Percentiles rank a stretch among this genome's conserved stretches.
Evolutionary conservation across 2,329 filamentous ascomycete species (phyloP).

Genomic region (Cladosporium sp.): DNA sequence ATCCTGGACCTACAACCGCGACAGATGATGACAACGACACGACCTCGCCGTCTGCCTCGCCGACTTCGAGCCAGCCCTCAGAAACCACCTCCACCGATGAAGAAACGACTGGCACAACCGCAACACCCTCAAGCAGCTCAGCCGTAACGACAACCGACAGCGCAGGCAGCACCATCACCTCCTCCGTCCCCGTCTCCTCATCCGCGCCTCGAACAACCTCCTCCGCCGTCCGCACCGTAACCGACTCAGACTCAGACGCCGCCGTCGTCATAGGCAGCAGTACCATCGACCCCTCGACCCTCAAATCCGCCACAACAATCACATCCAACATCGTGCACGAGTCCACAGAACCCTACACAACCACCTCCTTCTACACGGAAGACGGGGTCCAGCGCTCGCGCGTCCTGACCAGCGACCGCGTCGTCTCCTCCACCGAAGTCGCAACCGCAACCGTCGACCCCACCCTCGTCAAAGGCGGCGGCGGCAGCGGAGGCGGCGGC

Average conservation of each 20-base stretch:
- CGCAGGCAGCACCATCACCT: constrained; percentile 26
- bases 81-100: not conserved
- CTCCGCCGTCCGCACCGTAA: constrained; percentile 18
- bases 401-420: constrained; percentile 37
- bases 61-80: constrained; percentile 4
- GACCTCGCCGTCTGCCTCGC: not conserved
- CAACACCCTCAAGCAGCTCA: constrained; percentile 22
- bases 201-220: constrained; percentile 17
- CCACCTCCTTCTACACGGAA: constrained; percentile 38
- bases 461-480: constrained; percentile 41
- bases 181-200: constrained; percentile 24
- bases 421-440: constrained; percentile 38
- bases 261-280: constrained; percentile 27
- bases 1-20: not conserved
- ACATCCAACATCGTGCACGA: constrained; percentile 40
- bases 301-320: constrained; percentile 30
- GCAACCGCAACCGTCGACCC: constrained; percentile 56
- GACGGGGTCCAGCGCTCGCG: constrained; percentile 36
- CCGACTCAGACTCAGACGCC: constrained; percentile 20
- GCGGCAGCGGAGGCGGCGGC: constrained; percentile 36
- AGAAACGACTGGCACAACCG: constrained; percentile 12
- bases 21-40: not conserved
- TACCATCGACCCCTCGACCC: constrained; percentile 33
- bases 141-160: constrained; percentile 29
- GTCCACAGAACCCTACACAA: constrained; percentile 37